phyloP scores from a whole-genome alignment of 108 stramenopile species.

The Nannochloropsis salina region DNA sequence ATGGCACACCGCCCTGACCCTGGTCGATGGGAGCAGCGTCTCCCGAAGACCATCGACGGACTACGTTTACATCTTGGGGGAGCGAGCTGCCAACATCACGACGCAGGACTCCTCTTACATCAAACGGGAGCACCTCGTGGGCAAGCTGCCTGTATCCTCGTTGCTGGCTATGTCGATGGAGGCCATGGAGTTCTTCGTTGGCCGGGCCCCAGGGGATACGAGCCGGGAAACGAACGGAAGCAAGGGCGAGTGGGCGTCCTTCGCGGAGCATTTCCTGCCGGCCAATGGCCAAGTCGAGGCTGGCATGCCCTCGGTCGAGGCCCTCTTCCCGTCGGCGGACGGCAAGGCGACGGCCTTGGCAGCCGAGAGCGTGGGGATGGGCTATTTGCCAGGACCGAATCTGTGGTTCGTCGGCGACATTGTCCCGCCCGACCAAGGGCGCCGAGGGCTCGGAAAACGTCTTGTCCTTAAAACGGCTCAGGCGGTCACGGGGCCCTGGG shows the following conservation, averaged over 20 bases:
- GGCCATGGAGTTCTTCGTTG: neutral
- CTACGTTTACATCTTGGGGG: neutral
- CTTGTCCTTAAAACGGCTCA: neutral
- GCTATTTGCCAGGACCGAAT: neutral
- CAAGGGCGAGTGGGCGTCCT: neutral
- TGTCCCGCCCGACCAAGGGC: neutral
- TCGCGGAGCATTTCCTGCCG: neutral
- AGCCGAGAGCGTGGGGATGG: neutral
- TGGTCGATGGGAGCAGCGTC: neutral
- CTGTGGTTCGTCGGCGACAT: slow-evolving; percentile 7
- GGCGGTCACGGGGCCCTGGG: neutral
- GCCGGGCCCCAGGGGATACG: neutral
- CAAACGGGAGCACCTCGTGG: neutral
- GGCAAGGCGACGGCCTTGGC: neutral
- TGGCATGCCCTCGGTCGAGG: neutral
- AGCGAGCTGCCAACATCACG: neutral
- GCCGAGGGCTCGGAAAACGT: neutral
- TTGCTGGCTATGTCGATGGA: slow-evolving; percentile 5
- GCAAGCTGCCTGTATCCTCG: neutral
- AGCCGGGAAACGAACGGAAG: neutral
- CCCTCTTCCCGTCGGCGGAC: neutral
- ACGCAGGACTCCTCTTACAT: neutral
- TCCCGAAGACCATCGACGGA: neutral
- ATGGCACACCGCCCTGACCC: neutral
- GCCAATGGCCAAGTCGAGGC: neutral